Conservation (phyloP, 1,139 yeast species). For the Yamadazyma diddensiae region DNA sequence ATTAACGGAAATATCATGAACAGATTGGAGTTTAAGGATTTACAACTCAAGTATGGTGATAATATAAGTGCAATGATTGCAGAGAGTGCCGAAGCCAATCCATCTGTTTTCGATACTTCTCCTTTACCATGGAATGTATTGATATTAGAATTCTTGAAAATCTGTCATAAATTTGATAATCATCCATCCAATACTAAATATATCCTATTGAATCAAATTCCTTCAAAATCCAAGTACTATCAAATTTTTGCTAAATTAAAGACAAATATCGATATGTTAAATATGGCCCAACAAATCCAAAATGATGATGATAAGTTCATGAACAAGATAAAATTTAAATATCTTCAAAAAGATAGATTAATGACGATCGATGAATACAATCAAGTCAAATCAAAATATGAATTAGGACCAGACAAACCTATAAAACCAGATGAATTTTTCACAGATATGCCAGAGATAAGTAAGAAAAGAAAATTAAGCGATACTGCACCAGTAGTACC, state of each 20-base stretch:
- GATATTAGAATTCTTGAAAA: conserved; percentile 50
- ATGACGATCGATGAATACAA: conserved; percentile 20
- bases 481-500: conserved; percentile 3
- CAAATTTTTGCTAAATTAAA: conserved; percentile 57
- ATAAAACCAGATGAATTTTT: not conserved
- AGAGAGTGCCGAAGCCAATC: conserved; percentile 82
- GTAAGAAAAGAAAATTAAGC: conserved; percentile 6
- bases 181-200: conserved; percentile 74
- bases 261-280: conserved; percentile 48
- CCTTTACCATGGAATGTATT: conserved; percentile 57
- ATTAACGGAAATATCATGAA: conserved; percentile 76
- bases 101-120: conserved; percentile 59
- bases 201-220: conserved; percentile 71
- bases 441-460: conserved; percentile 1
- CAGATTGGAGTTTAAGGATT: conserved; percentile 49
- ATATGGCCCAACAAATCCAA: conserved; percentile 24
- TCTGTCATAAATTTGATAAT: conserved; percentile 58
- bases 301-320: conserved; percentile 25
- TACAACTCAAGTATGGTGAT: conserved; percentile 52
- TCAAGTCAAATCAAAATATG: conserved; percentile 11
- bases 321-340: conserved; percentile 28
- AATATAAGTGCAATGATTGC: conserved; percentile 89
- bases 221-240: conserved; percentile 69
- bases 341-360: conserved; percentile 31
- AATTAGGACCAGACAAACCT: not conserved